Evolutionary conservation across 306 rosid genomes (phyloP), one percentile per base, ranked within the genome.

Genomic region (Pyrus bretschneideri): DNA sequence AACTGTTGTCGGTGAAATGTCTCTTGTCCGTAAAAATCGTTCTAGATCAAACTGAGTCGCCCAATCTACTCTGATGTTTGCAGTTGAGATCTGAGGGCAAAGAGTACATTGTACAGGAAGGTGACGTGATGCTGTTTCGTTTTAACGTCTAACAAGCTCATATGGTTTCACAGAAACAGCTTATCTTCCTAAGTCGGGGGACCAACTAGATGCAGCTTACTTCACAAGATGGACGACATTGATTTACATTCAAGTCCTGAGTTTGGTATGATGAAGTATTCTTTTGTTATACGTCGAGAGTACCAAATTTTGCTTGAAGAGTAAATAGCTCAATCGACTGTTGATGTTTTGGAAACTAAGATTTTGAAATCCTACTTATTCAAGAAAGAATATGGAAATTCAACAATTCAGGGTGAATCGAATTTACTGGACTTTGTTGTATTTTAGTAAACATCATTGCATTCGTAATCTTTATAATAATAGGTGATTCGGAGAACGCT

Each of bases 11-110:
- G 27, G n/a, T 9, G 0, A 22, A 33, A 23, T n/a, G 40, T 31
- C 30, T 71, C 11, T 64, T 44, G 70, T 76, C n/a, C 46, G 1
- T 21, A 31, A 4, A n/a, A 12, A 46, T 21, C 45, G 33, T 45
- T 49, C 64, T 52, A 51, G 46, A 38, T 67, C 27, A 38, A 15
- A 42, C 58, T 11, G 10, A 67, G 6, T 57, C 74, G 11, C 35
- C 44, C 44, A 23, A 40, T 9, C 51, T 69, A 38, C 71, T 54
- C 70, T 60, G 40, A 29, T 81, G 27, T 83, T 78, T 89, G 89
- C 93, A 95, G 98, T 85, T 92, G 89, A 84, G 97, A 87, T 89
- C 96, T 45, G 96, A 95, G 91, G 98, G 97, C 71, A 95, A 95
- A 87, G 98, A 90, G 21, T 95, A 95, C 79, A 65, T 88, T 82